These are phyloP conservation scores for Scheffersomyces titani DNA, from an alignment of 1,139 yeast species.

Conservation along the genomic window DNA sequence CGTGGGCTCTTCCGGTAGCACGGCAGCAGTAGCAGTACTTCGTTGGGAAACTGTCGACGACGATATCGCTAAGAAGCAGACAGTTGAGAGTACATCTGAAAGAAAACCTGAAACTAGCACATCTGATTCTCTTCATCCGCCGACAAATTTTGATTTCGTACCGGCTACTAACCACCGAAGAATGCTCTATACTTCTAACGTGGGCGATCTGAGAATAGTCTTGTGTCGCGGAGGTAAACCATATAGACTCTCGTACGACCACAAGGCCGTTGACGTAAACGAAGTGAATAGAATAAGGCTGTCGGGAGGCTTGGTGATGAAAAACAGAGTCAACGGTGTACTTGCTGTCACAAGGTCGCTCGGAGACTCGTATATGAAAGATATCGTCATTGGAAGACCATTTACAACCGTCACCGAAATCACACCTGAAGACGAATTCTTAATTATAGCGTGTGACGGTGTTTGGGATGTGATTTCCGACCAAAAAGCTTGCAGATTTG, in stretches of 20 bases:
- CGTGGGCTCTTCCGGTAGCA: constrained; percentile 79
- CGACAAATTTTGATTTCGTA: constrained; percentile 40
- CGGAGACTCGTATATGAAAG: constrained; percentile 94
- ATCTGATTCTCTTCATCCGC: background rate
- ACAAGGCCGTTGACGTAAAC: constrained; percentile 81
- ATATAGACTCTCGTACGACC: constrained; percentile 84
- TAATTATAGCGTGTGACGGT: constrained; percentile 93
- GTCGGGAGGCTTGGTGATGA: constrained; percentile 85
- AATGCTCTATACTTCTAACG: constrained; percentile 90
- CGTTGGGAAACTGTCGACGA: constrained; percentile 67
- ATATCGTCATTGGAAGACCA: constrained; percentile 85
- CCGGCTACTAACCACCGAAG: constrained; percentile 55
- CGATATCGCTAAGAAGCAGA: constrained; percentile 9
- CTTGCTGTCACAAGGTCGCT: constrained; percentile 91
- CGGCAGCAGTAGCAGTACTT: constrained; percentile 92
- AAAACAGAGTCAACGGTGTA: constrained; percentile 92
- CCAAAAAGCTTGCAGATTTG: constrained; percentile 73
- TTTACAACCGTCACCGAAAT: constrained; percentile 89
- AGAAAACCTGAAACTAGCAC: background rate
- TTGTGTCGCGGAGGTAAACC: constrained; percentile 74
- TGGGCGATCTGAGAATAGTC: constrained; percentile 89
- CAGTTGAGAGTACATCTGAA: constrained; percentile 7
- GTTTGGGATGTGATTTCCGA: constrained; percentile 92
- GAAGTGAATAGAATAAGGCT: constrained; percentile 77
- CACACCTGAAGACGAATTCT: constrained; percentile 61